Base-by-base conservation (phyloP, 2,329 filamentous ascomycete genomes). In the Trichoderma sp. region DNA sequence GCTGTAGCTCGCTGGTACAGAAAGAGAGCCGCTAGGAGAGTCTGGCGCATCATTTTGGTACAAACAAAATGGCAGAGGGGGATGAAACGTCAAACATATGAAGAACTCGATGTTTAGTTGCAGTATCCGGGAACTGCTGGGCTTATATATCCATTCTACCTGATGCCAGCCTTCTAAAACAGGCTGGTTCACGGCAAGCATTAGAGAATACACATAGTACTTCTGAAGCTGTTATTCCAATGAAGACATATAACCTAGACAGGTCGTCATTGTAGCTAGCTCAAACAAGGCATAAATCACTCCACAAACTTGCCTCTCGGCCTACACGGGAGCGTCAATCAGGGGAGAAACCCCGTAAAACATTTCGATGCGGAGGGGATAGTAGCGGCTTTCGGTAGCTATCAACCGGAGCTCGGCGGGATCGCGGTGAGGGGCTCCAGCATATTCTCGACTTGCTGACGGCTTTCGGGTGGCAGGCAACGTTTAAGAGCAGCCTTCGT, bases 201-300 rank as follows among this genome's bases (percentile, higher is more conserved):
- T 21, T 27, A 16, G 33, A 27, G 9, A 27, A 38, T 53, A 50
- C 38, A 24, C 18, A n/a, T 3, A 50, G 8, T 11, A 50, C 9
- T 31, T 31, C 41, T n/a, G 6, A 21, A 53, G 64, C 24, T 31
- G 6, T 33, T 18, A 68, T 56, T 33, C n/a, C 31, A 18, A 68
- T 60, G 53, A 60, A 71, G 67, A 71, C 31, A 71, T 62, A 21
- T 24, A 29, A 45, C 33, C 45, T 41, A 29, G 33, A 35, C 33
- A 71, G 67, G 31, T 71, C 67, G 67, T 62, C 67, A 71, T 62
- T 62, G 21, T 31, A 9, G 18, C 67, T 62, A 71, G 33, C 56
- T 62, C 33, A 12, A 62, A 71, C 21, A 24, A 31, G 67, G 31
- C 24, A 62, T 50, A 11, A 11, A 21, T 21, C 16, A 29, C 33